Base-by-base conservation (phyloP, 2,329 filamentous ascomycete genomes). In the Mycogone perniciosa region DNA sequence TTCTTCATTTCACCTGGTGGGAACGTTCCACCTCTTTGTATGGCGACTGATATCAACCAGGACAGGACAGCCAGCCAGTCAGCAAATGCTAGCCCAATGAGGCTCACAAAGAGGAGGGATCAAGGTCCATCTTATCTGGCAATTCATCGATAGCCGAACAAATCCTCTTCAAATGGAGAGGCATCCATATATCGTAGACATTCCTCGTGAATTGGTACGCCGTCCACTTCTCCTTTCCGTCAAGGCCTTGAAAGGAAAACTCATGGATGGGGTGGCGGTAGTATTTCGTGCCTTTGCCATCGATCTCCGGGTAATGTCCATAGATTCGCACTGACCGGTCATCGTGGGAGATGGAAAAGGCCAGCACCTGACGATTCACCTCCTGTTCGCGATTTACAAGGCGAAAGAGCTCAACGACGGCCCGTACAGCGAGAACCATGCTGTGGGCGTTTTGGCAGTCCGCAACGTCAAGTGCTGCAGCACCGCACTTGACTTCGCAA, bases 401-500 rank as follows among this genome's bases (percentile, higher is more conserved):
- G 46, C 63, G 62, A 43, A 71, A 74, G 7, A 75, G 66, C 56
- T 73, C 66, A 20, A 67, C 54, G 57, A 71, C 54, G 27, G 51
- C 71, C 46, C 68, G 64, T 40, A 67, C 64, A 0, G 71, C 71
- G 13, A 73, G 50, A 4, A 65, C 68, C 64, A 69, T 70, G 56
- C 66, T 73, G 34, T 73, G 64, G 40, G 64, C 65, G 58, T 73
- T 71, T 59, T 72, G 64, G 44, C 66, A 62, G 51, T 71, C 67
- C 2, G 68, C 67, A 9, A 69, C 48, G 45, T 70, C 61, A 5
- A 73, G 69, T 1, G 57, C 63, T 29, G 55, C 62, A 31, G 62
- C 59, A 44, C 71, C 66, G 53, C 67, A 74, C 59, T 76, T 76
- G 1, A 76, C 72, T 57, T 79, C 71, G 58, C 68, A 74, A 0